Evolutionary conservation across 495 filamentous ascomycete species (phyloP), one percentile per base, ranked within the genome.

Genomic region (Penicillium maclennaniae): DNA sequence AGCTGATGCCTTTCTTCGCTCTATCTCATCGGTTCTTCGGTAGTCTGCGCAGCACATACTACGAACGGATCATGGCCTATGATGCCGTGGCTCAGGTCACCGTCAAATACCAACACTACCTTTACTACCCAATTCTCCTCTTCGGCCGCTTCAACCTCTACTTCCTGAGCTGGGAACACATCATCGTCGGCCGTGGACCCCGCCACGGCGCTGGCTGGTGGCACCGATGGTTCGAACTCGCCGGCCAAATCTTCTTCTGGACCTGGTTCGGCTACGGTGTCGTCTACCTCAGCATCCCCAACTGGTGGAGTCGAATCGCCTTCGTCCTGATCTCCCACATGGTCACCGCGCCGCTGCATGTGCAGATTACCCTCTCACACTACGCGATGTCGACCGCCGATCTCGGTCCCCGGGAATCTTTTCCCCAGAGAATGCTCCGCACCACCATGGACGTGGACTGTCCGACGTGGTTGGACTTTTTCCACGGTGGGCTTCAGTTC

Each of bases 401-500:
- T 60, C 75, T 96, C 19, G 93, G 93, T 1, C 78, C 85, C 4
- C 75, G 84, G 49, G 93, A 98, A 71, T 92, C 87, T 10, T 98
- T 97, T 68, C 86, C 93, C 2, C 93, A 98, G 72, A 90, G 87
- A 69, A 97, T 97, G 93, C 79, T 98, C 45, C 82, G 93, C 51
- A 98, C 93, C 8, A 97, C 93, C 9, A 97, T 97, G 93, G 93
- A 98, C 55, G 87, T 98, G 19, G 92, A 96, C 66, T 98, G 93
- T 66, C 89, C 93, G 0, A 74, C 83, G 25, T 98, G 93, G 93
- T 76, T 98, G 16, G 93, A 98, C 63, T 98, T 95, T 67, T 83
- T 98, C 69, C 93, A 98, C 61, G 93, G 93, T n/a, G 93, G 93
- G 34, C 73, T 98, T 63, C 93, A 98, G 68, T 97, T 97, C 68